Evolutionary conservation across 2,329 filamentous ascomycete species (phyloP), one percentile per base, ranked within the genome.

Genomic region (Botrytis hyacinthi): DNA sequence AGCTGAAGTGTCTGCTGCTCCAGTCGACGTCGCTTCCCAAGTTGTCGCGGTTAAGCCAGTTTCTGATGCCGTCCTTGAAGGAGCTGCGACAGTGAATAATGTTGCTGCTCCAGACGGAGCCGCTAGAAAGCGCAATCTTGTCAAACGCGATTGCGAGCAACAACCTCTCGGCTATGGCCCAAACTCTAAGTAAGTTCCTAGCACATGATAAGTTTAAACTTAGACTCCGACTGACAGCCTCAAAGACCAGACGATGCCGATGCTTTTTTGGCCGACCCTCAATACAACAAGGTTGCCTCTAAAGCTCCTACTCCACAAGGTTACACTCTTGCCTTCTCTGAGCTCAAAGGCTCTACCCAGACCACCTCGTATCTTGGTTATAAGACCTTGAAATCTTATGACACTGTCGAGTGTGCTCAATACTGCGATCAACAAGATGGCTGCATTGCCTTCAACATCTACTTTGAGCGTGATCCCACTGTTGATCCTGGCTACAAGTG

Each of bases 381-480:
- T 40, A 76, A 76, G 65, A 81, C 78, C 22, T 59, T 82, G 18
- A 73, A 65, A 20, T 75, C 70, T 8, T 83, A 82, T 68, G 80
- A 82, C 74, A 76, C 80, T 7, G 66, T 77, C 16, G 71, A 46
- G 14, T 83, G 81, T 70, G 75, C 77, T 14, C 42, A 59, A n/a
- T 75, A 76, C 61, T 83, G 82, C 70, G 78, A 82, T 66, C 74
- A 76, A 44, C 75, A 75, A 16, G 46, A 62, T n/a, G 78, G 74
- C 10, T 83, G 82, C 68, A 60, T 73, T 32, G 77, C 76, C 32
- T 82, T 83, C 77, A 83, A 83, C 75, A 73, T 82, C 60, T 82
- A 80, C 76, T 77, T 78, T 65, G 81, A 82, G 74, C 79, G 82
- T 60, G 80, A 82, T 68, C 82, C 82, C 14, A 77, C 75, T 9